Base-by-base conservation (phyloP, 1,139 yeast genomes). In the Kurtzmaniella quercitrusa region DNA sequence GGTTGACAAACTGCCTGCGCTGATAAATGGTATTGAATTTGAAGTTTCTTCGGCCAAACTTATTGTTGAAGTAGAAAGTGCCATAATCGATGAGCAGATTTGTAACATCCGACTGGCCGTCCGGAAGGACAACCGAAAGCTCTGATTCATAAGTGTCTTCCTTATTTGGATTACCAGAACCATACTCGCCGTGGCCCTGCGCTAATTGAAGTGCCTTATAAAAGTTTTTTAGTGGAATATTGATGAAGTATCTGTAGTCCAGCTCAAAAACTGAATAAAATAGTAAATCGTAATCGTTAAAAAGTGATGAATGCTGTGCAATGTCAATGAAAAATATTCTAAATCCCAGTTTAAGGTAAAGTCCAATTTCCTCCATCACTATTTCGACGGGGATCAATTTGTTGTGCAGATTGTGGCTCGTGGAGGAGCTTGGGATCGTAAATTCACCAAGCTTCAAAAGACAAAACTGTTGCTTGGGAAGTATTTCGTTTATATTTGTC, bases 361-460 rank as follows among this genome's bases (percentile, higher is more conserved):
- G 59, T 0, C 85, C 87, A 4, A 74, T 70, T 50, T 83, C 89
- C 50, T 80, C 85, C 72, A 82, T 72, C 1, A 67, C 60, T 15
- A 84, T 55, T 35, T 68, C 68, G 3, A 80, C 66, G 44, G 65
- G 64, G 18, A 61, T 55, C 33, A 72, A 50, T 36, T 65, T 66
- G 11, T 66, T 59, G 38, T 48, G 55, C 20, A 15, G n/a, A 19
- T 42, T 37, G 9, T 40, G 38, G 12, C 30, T 12, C 5, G 30
- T 26, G 3, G 32, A 11, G 9, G 28, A 15, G 12, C 28, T 20
- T 3, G 46, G 33, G 2, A 64, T 50, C 2, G 44, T 52, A 50
- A 82, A 77, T 41, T 65, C 69, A 0, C 85, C 87, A 20, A 80
- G 51, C 50, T 77, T 74, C 33, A 82, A 55, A 41, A 79, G 63